Evolutionary conservation across 768 basidiomycete species (phyloP).

Genomic region (Coprinellus micaceus): DNA sequence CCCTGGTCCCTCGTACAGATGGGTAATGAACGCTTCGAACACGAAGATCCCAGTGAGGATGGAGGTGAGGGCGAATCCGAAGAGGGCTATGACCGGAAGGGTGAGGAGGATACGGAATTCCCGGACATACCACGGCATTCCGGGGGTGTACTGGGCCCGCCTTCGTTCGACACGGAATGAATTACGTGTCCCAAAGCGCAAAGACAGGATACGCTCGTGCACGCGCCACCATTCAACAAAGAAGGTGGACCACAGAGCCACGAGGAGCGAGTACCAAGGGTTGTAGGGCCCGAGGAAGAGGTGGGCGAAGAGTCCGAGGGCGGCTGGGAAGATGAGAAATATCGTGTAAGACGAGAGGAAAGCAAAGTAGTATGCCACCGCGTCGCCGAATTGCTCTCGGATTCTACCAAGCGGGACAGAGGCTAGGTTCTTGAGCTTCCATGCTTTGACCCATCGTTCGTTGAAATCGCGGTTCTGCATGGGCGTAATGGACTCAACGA

Average conservation of each 20-base stretch:
- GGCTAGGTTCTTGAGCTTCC: conserved; percentile 64
- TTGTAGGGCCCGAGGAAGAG: conserved; percentile 72
- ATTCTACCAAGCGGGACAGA: conserved; percentile 66
- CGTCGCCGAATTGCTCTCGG: conserved; percentile 80
- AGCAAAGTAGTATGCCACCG: conserved; percentile 82
- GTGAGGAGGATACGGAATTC: conserved; percentile 66
- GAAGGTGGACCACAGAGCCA: conserved; percentile 79
- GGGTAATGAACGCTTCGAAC: conserved; percentile 86
- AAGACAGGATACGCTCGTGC: conserved; percentile 76
- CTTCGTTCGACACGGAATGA: conserved; percentile 74
- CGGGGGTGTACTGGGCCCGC: conserved; percentile 53
- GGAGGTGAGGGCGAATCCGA: conserved; percentile 63
- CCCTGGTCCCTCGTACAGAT: conserved; percentile 86
- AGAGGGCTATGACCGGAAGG: conserved; percentile 69
- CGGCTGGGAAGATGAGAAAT: conserved; percentile 72
- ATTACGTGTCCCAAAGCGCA: conserved; percentile 78
- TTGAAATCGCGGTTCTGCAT: conserved; percentile 85
- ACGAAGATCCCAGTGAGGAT: conserved; percentile 81
- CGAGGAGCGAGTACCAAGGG: conserved; percentile 66
- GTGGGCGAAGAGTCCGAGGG: conserved; percentile 66
- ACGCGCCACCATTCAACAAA: conserved; percentile 95
- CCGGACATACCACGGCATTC: conserved; percentile 69
- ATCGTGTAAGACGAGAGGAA: conserved; percentile 85
- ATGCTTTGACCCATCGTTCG: conserved; percentile 69
- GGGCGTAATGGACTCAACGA: conserved; percentile 76